Evolutionary conservation across 306 rosid species (phyloP).

Genomic region (Cercis canadensis): DNA sequence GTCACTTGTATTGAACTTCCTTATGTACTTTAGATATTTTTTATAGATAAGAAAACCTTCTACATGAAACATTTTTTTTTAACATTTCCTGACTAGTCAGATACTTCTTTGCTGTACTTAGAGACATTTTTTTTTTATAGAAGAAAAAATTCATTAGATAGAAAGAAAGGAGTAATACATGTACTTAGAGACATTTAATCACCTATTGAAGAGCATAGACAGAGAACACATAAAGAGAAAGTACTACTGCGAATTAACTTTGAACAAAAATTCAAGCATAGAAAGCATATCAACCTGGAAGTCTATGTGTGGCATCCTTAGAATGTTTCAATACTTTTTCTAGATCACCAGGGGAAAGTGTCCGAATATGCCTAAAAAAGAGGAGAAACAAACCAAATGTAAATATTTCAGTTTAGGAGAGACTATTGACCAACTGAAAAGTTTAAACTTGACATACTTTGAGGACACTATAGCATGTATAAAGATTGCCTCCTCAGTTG

Average conservation of each 20-base stretch:
- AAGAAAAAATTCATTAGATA: too few relatives aligned
- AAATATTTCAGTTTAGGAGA: slow-evolving; percentile 22
- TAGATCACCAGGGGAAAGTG: slow-evolving; percentile 69
- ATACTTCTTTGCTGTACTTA: not conserved
- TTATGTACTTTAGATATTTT: too few relatives aligned
- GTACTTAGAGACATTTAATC: too few relatives aligned
- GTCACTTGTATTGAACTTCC: not conserved
- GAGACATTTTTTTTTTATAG: not conserved
- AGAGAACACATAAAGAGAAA: slow-evolving; percentile 6
- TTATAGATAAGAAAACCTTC: not conserved
- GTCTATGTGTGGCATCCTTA: slow-evolving; percentile 56
- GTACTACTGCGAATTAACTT: slow-evolving; percentile 12
- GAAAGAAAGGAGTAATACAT: too few relatives aligned
- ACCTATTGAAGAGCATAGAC: too few relatives aligned
- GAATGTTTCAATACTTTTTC: slow-evolving; percentile 75
- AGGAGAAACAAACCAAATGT: slow-evolving; percentile 23
- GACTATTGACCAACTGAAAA: slow-evolving; percentile 30
- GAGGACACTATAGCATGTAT: slow-evolving; percentile 84
- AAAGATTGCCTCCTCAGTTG: slow-evolving; percentile 88
- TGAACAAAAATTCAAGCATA: slow-evolving; percentile 29
- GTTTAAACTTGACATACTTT: slow-evolving; percentile 55
- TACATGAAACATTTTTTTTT: not conserved
- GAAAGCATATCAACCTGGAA: slow-evolving; percentile 78
- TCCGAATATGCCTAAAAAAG: slow-evolving; percentile 74
- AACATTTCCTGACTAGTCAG: not conserved